These are phyloP conservation scores for Hibiscus mutabilis DNA, from an alignment of 345 rosid species.

Conservation along the genomic window DNA sequence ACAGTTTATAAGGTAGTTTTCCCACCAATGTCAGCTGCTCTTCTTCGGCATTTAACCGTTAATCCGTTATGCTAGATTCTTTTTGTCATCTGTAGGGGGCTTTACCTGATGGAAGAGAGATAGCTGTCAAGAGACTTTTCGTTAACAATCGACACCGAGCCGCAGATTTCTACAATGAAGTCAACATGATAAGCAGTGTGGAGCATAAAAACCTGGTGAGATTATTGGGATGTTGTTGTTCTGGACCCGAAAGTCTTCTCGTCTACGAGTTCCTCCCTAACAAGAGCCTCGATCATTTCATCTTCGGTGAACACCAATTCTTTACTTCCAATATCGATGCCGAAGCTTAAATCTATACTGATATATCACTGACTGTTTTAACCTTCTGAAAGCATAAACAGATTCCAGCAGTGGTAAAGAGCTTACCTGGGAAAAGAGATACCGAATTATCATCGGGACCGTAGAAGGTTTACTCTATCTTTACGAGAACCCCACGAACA, in stretches of 20 bases:
- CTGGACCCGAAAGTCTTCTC: constrained; percentile 93
- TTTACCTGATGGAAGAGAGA: constrained; percentile 80
- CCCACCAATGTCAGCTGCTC: neutral
- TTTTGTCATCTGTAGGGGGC: constrained; percentile 45
- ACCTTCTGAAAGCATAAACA: constrained; percentile 20
- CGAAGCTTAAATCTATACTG: neutral
- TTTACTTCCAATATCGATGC: neutral
- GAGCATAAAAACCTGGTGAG: constrained; percentile 93
- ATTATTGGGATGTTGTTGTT: constrained; percentile 80
- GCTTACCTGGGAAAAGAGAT: constrained; percentile 70
- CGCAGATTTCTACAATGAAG: constrained; percentile 87
- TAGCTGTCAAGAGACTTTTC: constrained; percentile 90
- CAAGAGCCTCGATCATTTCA: constrained; percentile 78
- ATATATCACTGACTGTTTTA: neutral
- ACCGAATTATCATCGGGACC: constrained; percentile 54
- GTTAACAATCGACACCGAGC: constrained; percentile 86
- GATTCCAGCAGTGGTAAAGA: constrained; percentile 56
- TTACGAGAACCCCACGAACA: constrained; percentile 60
- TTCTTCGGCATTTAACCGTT: neutral
- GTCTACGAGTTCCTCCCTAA: constrained; percentile 79
- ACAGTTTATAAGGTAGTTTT: constrained; percentile 74
- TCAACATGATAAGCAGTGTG: constrained; percentile 76
- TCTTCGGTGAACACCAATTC: constrained; percentile 45
- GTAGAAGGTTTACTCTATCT: constrained; percentile 87
- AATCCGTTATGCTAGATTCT: neutral